Base-by-base conservation (phyloP, 2,329 filamentous ascomycete species). In the Huntiella moniliformis region DNA sequence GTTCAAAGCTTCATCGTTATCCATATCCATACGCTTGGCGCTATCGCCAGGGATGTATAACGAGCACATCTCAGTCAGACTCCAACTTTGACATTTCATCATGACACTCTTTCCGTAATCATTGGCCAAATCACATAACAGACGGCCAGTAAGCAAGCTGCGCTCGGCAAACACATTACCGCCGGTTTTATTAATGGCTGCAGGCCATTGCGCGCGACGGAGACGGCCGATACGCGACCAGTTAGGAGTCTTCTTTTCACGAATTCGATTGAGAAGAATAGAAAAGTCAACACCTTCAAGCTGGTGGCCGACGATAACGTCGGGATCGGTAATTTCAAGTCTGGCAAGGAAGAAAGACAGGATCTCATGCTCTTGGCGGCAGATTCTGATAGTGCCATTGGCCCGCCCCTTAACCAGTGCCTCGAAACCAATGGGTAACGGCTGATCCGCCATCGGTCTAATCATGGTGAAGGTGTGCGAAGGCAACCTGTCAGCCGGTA, bases 231-330 rank as follows among this genome's bases (percentile, higher is more conserved):
- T 82, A 16, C 88, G 77, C 52, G 93, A 92, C 88, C 91, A 98
- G 50, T 87, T 83, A 12, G 84, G 84, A 0, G 84, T 91, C 61
- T 88, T 96, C 62, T 82, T 87, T 57, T 93, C 83, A 51, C 84
- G 77, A 54, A 98, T 67, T 43, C 91, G 79, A 58, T 76, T 93
- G 18, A 98, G 67, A 8, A 98, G 67, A 47, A 95, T 78, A 54
- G 86, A 92, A 59, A 93, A 93, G 58, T 98, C 91, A 3, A 95
- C 86, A 55, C 93, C 91, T 60, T 98, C 91, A n/a, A 98, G 71
- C 56, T 93, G 82, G 60, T 98, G 88, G 10, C 91, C 91, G 53
- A 96, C 71, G 33, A 98, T 73, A 28, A 94, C 86, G 65, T 98
- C 91, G 0, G 91, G 91, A 56, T 98, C 91, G 50, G 82, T 79